Evolutionary conservation across 2,329 filamentous ascomycete genomes (phyloP).

Genomic region (Sarocladiaceae sp.): DNA sequence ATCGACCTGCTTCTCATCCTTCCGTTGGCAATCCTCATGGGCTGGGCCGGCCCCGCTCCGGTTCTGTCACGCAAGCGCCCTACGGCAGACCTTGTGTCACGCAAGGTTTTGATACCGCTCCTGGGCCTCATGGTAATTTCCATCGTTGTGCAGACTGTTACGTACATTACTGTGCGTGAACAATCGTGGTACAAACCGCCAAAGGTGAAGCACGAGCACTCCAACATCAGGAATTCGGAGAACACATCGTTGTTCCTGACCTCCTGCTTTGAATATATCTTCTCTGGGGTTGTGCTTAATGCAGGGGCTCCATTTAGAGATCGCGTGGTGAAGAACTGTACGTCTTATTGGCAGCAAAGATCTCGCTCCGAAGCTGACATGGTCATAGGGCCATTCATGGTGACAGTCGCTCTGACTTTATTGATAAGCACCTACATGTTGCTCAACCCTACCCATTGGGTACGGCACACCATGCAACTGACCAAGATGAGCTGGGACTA

Average conservation of each 20-base stretch:
- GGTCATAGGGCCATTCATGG: constrained; percentile 68
- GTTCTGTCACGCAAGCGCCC: constrained; percentile 76
- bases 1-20: constrained; percentile 91
- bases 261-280: constrained; percentile 91
- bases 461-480: constrained; percentile 75
- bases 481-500: constrained; percentile 70
- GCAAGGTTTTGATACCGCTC: constrained; percentile 85
- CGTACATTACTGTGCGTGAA: constrained; percentile 66
- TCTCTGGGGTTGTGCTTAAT: constrained; percentile 81
- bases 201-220: constrained; percentile 66
- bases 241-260: constrained; percentile 87
- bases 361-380: constrained; percentile 1
- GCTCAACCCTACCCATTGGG: constrained; percentile 61
- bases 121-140: constrained; percentile 83
- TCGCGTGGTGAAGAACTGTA: constrained; percentile 71
- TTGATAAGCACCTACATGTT: constrained; percentile 74
- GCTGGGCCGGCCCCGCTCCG: constrained; percentile 83
- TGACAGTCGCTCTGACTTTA: constrained; percentile 65
- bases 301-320: constrained; percentile 89
- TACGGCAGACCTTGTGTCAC: constrained; percentile 83
- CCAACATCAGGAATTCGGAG: constrained; percentile 84
- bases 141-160: constrained; percentile 67
- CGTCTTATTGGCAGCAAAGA: constrained; percentile 27
- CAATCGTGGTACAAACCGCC: constrained; percentile 88
- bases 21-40: constrained; percentile 97